These are phyloP conservation scores for Sonneratia caseolaris DNA, from an alignment of 345 rosid genomes.

Conservation along the genomic window DNA sequence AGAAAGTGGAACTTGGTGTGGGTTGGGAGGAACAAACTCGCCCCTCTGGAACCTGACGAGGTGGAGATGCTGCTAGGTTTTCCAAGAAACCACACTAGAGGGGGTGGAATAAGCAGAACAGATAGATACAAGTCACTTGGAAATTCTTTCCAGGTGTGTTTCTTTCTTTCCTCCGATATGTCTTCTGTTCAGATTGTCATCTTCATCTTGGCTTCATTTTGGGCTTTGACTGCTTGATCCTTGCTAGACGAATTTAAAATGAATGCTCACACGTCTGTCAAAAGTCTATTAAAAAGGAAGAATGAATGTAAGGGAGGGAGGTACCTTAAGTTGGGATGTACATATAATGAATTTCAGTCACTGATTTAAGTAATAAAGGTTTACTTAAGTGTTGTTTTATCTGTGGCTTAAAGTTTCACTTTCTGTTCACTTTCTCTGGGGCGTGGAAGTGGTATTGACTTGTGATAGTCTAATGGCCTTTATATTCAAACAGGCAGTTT, in stretches of 20 bases:
- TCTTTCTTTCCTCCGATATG: background rate
- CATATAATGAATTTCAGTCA: background rate
- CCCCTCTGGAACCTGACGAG: slow-evolving; percentile 85
- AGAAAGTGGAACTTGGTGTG: slow-evolving; percentile 85
- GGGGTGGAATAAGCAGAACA: slow-evolving; percentile 79
- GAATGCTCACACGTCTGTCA: background rate
- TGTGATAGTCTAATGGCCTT: background rate
- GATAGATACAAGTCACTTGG: slow-evolving; percentile 80
- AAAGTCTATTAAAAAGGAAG: background rate
- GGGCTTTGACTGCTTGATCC: background rate
- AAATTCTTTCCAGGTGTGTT: slow-evolving; percentile 78
- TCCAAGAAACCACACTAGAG: slow-evolving; percentile 84
- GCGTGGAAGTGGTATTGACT: background rate
- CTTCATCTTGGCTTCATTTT: background rate
- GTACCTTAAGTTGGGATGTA: background rate
- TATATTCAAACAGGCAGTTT: background rate
- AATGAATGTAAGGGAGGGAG: background rate
- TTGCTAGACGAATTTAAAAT: background rate
- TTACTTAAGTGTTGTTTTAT: background rate
- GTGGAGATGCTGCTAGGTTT: slow-evolving; percentile 82
- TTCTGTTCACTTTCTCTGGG: background rate
- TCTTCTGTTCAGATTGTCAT: background rate
- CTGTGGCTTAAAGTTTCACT: background rate
- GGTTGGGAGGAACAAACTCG: slow-evolving; percentile 82
- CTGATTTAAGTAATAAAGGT: background rate